Evolutionary conservation across 1,284 basidiomycete genomes (phyloP).

Genomic region (Pseudozyma hubeiensis): DNA sequence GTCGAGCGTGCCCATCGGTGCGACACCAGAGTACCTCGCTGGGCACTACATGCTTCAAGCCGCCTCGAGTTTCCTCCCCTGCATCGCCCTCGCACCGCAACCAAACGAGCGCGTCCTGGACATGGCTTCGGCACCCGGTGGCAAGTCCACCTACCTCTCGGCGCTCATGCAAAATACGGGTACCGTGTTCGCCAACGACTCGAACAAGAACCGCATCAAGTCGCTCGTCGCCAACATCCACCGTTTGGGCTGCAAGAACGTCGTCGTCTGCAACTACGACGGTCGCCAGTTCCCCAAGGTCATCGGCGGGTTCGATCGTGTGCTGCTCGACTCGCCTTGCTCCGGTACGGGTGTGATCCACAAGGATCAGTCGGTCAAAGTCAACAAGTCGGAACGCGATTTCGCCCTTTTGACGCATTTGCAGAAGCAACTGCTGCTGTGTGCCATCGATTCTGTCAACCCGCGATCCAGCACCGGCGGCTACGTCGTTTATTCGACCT

Average conservation of each 20-base stretch:
- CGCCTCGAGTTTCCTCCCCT: slow-evolving; percentile 98
- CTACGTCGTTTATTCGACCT: slow-evolving; percentile 97
- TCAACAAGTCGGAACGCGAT: slow-evolving; percentile 97
- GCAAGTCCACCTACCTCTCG: slow-evolving; percentile 82
- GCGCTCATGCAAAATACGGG: slow-evolving; percentile 94
- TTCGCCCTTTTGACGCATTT: slow-evolving; percentile 89
- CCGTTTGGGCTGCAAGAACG: slow-evolving; percentile 96
- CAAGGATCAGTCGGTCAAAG: slow-evolving; percentile 96
- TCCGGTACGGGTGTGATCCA: slow-evolving; percentile 98
- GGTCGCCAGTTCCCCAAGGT: slow-evolving; percentile 99
- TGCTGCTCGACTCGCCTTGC: slow-evolving; percentile 95
- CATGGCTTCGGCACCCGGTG: slow-evolving; percentile 98
- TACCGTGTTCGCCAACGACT: slow-evolving; percentile 96
- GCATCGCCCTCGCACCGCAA: slow-evolving; percentile 92
- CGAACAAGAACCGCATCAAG: slow-evolving; percentile 94
- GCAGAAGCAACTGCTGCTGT: slow-evolving; percentile 97
- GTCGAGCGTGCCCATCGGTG: slow-evolving; percentile 88
- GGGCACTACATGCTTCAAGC: slow-evolving; percentile 99
- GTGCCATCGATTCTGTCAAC: slow-evolving; percentile 95
- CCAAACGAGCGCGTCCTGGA: slow-evolving; percentile 94
- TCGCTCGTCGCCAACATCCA: slow-evolving; percentile 96
- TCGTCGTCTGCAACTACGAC: slow-evolving; percentile 96
- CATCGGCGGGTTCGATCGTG: slow-evolving; percentile 97
- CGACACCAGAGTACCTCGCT: slow-evolving; percentile 97
- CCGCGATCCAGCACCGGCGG: slow-evolving; percentile 90